phyloP scores from a whole-genome alignment of 78 protist species.

The Andalucia godoyi region DNA sequence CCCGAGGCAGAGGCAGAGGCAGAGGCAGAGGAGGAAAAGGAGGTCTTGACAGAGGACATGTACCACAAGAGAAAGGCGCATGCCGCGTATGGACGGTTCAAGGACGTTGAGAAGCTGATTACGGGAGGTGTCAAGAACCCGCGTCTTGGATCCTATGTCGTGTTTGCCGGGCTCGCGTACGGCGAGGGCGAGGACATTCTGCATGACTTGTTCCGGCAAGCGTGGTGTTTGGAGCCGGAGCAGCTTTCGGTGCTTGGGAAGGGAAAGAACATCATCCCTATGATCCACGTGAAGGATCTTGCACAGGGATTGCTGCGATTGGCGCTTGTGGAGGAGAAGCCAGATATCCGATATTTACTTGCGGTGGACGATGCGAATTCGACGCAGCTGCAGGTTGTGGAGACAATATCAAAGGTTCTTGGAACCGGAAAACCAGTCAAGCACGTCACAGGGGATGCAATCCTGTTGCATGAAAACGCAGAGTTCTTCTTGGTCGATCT shows the following conservation, averaged over 20 bases:
- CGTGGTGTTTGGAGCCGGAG: slow-evolving; percentile 8
- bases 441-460: neutral
- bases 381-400: slow-evolving; percentile 6
- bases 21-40: neutral
- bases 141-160: slow-evolving; percentile 11
- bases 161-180: slow-evolving; percentile 29
- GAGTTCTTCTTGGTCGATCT: neutral
- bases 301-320: neutral
- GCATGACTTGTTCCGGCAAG: slow-evolving; percentile 23
- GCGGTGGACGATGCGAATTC: slow-evolving; percentile 13
- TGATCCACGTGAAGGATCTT: slow-evolving; percentile 31
- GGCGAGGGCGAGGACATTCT: slow-evolving; percentile 32
- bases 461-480: neutral
- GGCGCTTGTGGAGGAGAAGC: neutral
- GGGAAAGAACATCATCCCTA: slow-evolving; percentile 35
- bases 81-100: slow-evolving; percentile 3
- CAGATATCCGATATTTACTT: slow-evolving; percentile 10
- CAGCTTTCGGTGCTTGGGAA: slow-evolving; percentile 6
- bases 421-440: slow-evolving; percentile 16
- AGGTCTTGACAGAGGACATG: slow-evolving; percentile 30
- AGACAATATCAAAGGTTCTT: neutral
- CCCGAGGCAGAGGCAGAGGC: neutral
- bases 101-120: slow-evolving; percentile 19
- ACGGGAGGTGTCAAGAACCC: too few species aligned
- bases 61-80: slow-evolving; percentile 29